These are phyloP conservation scores for Immersiella caudata DNA, from an alignment of 495 filamentous ascomycete genomes.

Conservation along the genomic window DNA sequence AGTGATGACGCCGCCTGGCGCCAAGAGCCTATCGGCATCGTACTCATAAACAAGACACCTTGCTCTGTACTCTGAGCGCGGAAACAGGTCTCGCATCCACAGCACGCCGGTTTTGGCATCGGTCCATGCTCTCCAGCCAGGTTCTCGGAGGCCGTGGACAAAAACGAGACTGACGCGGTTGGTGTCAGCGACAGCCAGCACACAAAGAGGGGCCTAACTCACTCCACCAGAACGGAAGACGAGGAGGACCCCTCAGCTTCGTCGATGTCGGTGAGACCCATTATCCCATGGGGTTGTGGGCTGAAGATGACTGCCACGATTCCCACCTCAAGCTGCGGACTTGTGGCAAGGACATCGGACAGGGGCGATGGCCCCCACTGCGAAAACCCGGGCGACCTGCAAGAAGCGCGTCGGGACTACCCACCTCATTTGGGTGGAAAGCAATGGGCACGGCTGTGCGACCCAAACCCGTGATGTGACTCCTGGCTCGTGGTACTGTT, in stretches of 20 bases:
- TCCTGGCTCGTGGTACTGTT: no score
- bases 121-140: slow-evolving; percentile 8
- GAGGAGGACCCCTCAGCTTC: slow-evolving; percentile 6
- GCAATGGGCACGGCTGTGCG: no score
- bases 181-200: not conserved
- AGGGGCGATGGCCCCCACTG: not conserved
- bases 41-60: slow-evolving; percentile 10
- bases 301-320: slow-evolving; percentile 1
- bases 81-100: slow-evolving; percentile 12
- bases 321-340: not conserved
- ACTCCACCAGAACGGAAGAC: slow-evolving; percentile 9
- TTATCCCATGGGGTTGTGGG: slow-evolving; percentile 1
- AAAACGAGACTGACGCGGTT: slow-evolving; percentile 7
- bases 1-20: slow-evolving; percentile 11
- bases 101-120: slow-evolving; percentile 10
- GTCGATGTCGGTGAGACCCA: slow-evolving; percentile 13
- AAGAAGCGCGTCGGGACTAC: not conserved
- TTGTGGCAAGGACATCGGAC: not conserved
- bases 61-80: slow-evolving; percentile 7
- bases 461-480: no score
- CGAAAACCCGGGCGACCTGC: not conserved
- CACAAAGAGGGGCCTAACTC: not conserved
- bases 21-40: slow-evolving; percentile 10
- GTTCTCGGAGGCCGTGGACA: slow-evolving; percentile 9
- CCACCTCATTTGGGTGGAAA: no score